Conservation (phyloP, 805 yeast genomes). For the Candida tammaniensis region DNA sequence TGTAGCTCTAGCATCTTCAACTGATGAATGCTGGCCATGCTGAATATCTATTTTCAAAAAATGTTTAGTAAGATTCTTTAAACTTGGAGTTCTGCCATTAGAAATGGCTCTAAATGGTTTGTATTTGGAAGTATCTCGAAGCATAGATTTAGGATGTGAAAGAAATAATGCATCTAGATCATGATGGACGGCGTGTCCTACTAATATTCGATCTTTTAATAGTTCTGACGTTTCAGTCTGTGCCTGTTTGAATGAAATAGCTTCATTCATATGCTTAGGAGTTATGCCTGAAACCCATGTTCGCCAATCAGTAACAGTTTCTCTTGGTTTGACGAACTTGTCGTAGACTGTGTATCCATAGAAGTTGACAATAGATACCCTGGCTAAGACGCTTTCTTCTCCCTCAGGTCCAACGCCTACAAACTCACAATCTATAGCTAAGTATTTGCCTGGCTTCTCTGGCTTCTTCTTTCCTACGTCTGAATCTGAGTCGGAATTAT, state of each 20-base stretch:
- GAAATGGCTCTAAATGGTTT: slow-evolving; percentile 56
- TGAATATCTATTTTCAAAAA: slow-evolving; percentile 64
- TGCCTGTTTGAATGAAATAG: slow-evolving; percentile 65
- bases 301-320: slow-evolving; percentile 83
- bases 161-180: slow-evolving; percentile 69
- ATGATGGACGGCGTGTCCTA: slow-evolving; percentile 84
- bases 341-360: slow-evolving; percentile 74
- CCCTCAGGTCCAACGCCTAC: slow-evolving; percentile 87
- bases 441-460: slow-evolving; percentile 59
- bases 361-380: slow-evolving; percentile 84
- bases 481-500: no score
- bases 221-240: slow-evolving; percentile 54
- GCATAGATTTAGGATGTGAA: slow-evolving; percentile 60
- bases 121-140: slow-evolving; percentile 74
- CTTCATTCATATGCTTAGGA: slow-evolving; percentile 65
- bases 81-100: slow-evolving; percentile 68
- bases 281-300: slow-evolving; percentile 89
- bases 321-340: slow-evolving; percentile 70
- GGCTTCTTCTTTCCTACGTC: no score
- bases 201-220: slow-evolving; percentile 54
- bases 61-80: slow-evolving; percentile 62
- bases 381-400: slow-evolving; percentile 65
- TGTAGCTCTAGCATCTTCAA: slow-evolving; percentile 87
- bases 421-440: slow-evolving; percentile 92
- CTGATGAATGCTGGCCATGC: slow-evolving; percentile 75